A percentile compares a stretch with the other conserved stretches of the same genome.
Conservation (phyloP, 2,329 filamentous ascomycete genomes). For the Fusarium dimerum region DNA sequence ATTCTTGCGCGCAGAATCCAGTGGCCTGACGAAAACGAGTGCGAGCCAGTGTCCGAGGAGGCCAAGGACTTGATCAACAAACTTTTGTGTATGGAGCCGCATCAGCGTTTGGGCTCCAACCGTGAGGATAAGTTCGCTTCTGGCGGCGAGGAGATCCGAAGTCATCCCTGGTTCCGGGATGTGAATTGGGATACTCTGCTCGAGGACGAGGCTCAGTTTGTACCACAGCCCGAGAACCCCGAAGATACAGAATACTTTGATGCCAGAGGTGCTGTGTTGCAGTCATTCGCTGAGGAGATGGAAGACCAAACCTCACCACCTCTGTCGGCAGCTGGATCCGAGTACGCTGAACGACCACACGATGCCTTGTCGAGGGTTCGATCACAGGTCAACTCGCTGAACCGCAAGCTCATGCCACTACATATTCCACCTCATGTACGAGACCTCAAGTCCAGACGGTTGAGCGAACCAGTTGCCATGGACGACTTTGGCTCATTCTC, state of each 20-base stretch:
- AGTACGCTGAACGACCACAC: slow-evolving; percentile 87
- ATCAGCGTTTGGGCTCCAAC: slow-evolving; percentile 82
- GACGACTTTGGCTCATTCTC: slow-evolving; percentile 97
- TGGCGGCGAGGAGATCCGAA: slow-evolving; percentile 89
- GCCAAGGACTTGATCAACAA: slow-evolving; percentile 94
- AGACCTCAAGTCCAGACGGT: slow-evolving; percentile 80
- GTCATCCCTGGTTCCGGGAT: slow-evolving; percentile 83
- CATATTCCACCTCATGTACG: slow-evolving; percentile 96
- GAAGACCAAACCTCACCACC: slow-evolving; percentile 84
- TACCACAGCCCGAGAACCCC: slow-evolving; percentile 87
- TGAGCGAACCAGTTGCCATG: slow-evolving; percentile 84
- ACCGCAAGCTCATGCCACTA: slow-evolving; percentile 89
- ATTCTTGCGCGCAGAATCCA: slow-evolving; percentile 87
- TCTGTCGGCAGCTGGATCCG: slow-evolving; percentile 65
- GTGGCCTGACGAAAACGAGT: slow-evolving; percentile 84
- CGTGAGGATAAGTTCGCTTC: slow-evolving; percentile 77
- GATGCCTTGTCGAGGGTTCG: slow-evolving; percentile 90
- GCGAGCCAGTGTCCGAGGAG: slow-evolving; percentile 73
- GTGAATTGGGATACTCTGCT: slow-evolving; percentile 88
- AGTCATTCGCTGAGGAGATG: slow-evolving; percentile 90
- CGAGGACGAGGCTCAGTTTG: slow-evolving; percentile 95
- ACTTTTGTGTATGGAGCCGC: slow-evolving; percentile 81
- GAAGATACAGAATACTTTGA: slow-evolving; percentile 99
- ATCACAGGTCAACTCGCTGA: slow-evolving; percentile 81
- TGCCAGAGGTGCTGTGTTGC: slow-evolving; percentile 82